A percentile compares a stretch with the other conserved stretches of the same genome.
Evolutionary conservation across 495 filamentous ascomycete species (phyloP).

Genomic region (Tuber microsphaerosporum): DNA sequence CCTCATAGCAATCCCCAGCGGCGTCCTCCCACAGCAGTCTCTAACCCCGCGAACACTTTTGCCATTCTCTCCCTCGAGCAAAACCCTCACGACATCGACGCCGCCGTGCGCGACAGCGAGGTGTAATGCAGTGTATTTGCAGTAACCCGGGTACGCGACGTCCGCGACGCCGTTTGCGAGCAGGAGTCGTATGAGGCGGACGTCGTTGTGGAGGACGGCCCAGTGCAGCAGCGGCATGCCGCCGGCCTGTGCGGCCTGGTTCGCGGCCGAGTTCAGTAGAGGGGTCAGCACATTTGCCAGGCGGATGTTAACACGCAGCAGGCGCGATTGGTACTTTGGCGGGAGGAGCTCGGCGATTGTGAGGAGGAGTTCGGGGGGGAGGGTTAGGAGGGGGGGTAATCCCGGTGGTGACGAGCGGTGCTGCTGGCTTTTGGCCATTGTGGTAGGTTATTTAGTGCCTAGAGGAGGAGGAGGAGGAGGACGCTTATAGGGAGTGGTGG

Average conservation of each 20-base stretch:
- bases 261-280: not conserved
- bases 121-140: not conserved
- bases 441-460: not conserved
- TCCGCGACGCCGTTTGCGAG: not conserved
- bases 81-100: not conserved
- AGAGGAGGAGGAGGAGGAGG: not conserved
- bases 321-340: not conserved
- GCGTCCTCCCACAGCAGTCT: not conserved
- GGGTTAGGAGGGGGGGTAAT: not conserved
- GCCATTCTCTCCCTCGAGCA: not conserved
- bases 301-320: not conserved
- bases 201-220: not conserved
- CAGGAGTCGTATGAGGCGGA: not conserved
- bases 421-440: not conserved
- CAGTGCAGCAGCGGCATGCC: not conserved
- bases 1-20: not conserved
- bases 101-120: conserved; percentile 1
- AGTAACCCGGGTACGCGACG: not conserved
- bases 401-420: not conserved
- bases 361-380: not conserved
- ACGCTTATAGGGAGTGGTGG: not conserved
- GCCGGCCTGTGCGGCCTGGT: not conserved
- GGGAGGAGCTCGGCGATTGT: not conserved
- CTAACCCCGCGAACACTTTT: not conserved
- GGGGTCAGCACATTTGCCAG: not conserved